Base-by-base conservation (phyloP, 1,284 basidiomycete genomes). In the Pterulicium gracile region DNA sequence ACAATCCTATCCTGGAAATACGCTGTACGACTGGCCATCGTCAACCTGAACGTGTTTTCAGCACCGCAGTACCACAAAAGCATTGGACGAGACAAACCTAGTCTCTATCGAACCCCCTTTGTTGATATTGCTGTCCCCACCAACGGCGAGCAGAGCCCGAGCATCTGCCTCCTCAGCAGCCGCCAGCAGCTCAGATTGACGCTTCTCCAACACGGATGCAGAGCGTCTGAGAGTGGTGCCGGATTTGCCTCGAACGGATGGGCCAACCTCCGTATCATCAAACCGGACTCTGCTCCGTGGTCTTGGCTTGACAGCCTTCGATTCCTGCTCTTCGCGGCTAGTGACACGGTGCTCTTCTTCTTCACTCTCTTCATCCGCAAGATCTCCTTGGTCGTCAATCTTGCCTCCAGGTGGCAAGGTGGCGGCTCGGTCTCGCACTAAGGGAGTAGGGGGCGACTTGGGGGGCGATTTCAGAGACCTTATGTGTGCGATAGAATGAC, bases 11-110 rank as follows among this genome's bases (percentile, higher is more conserved):
- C 90, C 59, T 93, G 89, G 71, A 96, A 95, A 64, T 91, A 96
- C 3, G 91, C 93, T 15, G 89, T 88, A 44, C 94, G 78, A 57
- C 88, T 93, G 2, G 94, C 96, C 92, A 98, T 97, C 0, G 95
- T 95, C 55, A 98, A 67, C 42, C 91, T 32, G n/a, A 10, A 32
- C 7, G n/a, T 32, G 27, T n/a, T 7, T 32, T 32, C 27, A 32
- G 71, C n/a, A n/a, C n/a, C n/a, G n/a, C n/a, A n/a, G n/a, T n/a
- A n/a, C n/a, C n/a, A n/a, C n/a, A n/a, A n/a, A n/a, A n/a, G n/a
- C n/a, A n/a, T n/a, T n/a, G n/a, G n/a, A n/a, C n/a, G n/a, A n/a
- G n/a, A n/a, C n/a, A n/a, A n/a, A n/a, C n/a, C n/a, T n/a, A 10
- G 27, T 32, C n/a, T 32, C 27, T 32, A 32, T 32, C 10, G 27